Evolutionary conservation across 78 protist genomes (phyloP), one percentile per base, ranked within the genome.

Genomic region (Dictyostelium firmibasis): DNA sequence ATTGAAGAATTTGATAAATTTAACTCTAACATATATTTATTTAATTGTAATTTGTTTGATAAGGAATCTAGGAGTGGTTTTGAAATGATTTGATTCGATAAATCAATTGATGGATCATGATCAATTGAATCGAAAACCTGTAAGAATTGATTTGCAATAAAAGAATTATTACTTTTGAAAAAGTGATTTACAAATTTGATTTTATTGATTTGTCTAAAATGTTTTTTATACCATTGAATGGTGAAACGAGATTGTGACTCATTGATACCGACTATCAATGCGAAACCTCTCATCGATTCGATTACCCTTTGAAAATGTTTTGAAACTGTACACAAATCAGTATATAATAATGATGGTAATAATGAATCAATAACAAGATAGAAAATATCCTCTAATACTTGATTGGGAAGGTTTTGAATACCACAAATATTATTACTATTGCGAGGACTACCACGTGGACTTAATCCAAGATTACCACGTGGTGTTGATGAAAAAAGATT

Each of bases 161-260:
- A 16, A 23, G 33, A 23, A 67, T 83, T 67, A 50, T 50, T 50
- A 50, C 14, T 50, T 10, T n/a, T 20, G 27, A 81, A 81, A 81
- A 81, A 81, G 41, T 81, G 27, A 81, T 81, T 81, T 81, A 81
- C 86, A 57, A 81, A 81, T 57, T 81, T 81, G 33, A 81, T 38
- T 57, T 81, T 44, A 33, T 33, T 41, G 2, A 81, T 53, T 81
- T 41, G 44, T 33, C 13, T 47, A 41, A 18, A 81, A 20, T 81
- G 69, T 33, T 81, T 81, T 57, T 57, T 16, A 31, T 81, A 81
- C 86, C 86, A 81, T 31, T 53, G 41, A 31, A 81, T 44, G 0
- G 75, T 20, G 9, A 31, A 31, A 44, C 33, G 36, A 29, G 86
- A 81, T 53, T 81, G 86, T 31, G 86, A 47, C 1, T 81, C 86